A percentile compares a stretch with the other conserved stretches of the same genome.
Evolutionary conservation across 2,329 filamentous ascomycete species (phyloP).

Genomic region (Coniella vitis): DNA sequence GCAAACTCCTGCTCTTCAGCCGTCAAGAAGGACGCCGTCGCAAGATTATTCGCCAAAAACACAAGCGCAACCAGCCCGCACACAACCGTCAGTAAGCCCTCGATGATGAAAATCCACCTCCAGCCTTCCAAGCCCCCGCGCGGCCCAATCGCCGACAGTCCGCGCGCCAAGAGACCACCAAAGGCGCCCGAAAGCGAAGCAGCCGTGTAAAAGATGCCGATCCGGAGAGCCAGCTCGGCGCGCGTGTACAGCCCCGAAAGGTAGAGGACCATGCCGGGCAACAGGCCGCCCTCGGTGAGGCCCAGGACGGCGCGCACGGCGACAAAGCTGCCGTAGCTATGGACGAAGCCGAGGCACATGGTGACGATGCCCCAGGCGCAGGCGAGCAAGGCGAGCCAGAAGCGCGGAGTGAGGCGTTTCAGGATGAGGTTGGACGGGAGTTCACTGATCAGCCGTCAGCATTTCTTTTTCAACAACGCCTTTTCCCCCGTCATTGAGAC

Average conservation of each 20-base stretch:
- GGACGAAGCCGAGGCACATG: constrained; percentile 49
- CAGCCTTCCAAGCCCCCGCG: constrained; percentile 47
- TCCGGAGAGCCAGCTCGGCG: constrained; percentile 53
- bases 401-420: constrained; percentile 51
- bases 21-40: constrained; percentile 47
- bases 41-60: constrained; percentile 48
- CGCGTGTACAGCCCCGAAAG: constrained; percentile 56
- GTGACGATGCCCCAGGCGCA: constrained; percentile 52
- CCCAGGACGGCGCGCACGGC: constrained; percentile 56
- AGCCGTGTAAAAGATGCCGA: constrained; percentile 62
- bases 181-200: constrained; percentile 60
- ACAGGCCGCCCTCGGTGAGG: constrained; percentile 55
- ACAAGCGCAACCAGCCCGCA: constrained; percentile 46
- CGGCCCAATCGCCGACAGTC: constrained; percentile 52
- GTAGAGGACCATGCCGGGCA: constrained; percentile 64
- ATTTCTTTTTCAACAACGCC: not conserved
- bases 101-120: constrained; percentile 58
- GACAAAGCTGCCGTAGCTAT: constrained; percentile 49
- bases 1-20: constrained; percentile 45
- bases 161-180: constrained; percentile 55
- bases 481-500: not conserved
- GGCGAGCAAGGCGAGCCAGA: constrained; percentile 54
- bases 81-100: constrained; percentile 49
- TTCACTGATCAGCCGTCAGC: constrained; percentile 35
- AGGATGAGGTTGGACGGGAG: constrained; percentile 58